Evolutionary conservation across 257 asterid species (phyloP).

Genomic region (Cynanchum wilfordii): DNA sequence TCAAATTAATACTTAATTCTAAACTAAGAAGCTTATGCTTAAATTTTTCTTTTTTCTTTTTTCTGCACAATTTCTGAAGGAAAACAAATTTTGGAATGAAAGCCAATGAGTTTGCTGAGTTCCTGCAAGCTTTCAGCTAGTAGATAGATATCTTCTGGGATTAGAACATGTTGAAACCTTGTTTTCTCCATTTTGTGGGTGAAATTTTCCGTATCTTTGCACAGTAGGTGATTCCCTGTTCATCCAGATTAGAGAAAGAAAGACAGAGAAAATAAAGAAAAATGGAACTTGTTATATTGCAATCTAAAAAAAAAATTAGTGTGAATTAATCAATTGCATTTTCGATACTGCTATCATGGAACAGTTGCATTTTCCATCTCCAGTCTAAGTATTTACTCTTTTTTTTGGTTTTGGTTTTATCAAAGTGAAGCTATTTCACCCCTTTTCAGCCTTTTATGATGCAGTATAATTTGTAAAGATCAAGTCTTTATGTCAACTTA

Average conservation of each 20-base stretch:
- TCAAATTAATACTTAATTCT: not conserved
- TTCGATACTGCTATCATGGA: not conserved
- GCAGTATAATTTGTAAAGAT: not conserved
- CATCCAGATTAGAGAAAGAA: too few relatives aligned
- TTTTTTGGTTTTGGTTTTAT: not conserved
- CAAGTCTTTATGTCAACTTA: not conserved
- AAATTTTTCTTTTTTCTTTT: not conserved
- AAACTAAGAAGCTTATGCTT: not conserved
- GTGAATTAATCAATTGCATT: not conserved
- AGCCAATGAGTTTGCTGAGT: not conserved
- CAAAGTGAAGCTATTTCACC: not conserved
- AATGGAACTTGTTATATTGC: not conserved
- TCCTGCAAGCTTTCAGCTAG: too few relatives aligned
- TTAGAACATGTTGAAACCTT: not conserved
- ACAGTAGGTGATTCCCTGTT: too few relatives aligned
- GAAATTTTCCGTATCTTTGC: not conserved
- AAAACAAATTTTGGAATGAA: not conserved
- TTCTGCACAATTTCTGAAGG: not conserved
- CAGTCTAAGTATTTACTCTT: too few relatives aligned
- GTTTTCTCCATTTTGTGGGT: not conserved
- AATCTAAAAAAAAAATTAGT: not conserved
- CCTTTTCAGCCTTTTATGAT: not conserved
- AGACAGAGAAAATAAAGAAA: too few relatives aligned
- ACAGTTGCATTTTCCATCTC: not conserved
- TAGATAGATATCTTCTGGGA: not conserved